Evolutionary conservation across 371 early-diverging fungal species (phyloP).

Genomic region (Mortierella sp.): DNA sequence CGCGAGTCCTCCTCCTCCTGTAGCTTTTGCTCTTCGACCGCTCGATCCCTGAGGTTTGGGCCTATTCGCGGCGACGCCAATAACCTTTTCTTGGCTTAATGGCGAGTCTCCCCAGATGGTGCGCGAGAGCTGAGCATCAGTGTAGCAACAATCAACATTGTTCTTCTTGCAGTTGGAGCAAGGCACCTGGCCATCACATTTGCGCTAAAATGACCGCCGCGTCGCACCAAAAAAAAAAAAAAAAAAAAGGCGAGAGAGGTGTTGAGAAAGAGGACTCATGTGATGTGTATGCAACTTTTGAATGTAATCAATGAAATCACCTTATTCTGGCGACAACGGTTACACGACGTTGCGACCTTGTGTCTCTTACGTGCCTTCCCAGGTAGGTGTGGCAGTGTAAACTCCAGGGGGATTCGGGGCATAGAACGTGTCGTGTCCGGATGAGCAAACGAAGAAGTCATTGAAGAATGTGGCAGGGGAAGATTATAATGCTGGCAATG

Average conservation of each 20-base stretch:
- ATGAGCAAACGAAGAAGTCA: background rate
- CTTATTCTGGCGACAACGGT: conserved; percentile 50
- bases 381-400: conserved; percentile 7
- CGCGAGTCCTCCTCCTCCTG: background rate
- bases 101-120: conserved; percentile 45
- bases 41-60: conserved; percentile 3
- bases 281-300: background rate
- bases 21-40: too few species aligned
- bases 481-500: too few species aligned
- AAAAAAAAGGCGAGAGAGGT: background rate
- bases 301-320: conserved; percentile 2
- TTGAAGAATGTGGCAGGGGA: too few species aligned
- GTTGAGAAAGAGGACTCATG: background rate
- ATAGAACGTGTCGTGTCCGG: background rate
- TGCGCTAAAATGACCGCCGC: too few species aligned
- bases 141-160: conserved; percentile 43
- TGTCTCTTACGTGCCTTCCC: conserved; percentile 41
- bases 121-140: conserved; percentile 47
- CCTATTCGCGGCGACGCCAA: conserved; percentile 31
- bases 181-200: conserved; percentile 47
- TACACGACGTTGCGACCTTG: conserved; percentile 51
- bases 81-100: conserved; percentile 36
- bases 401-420: conserved; percentile 3
- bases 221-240: background rate
- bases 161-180: conserved; percentile 41